Base-by-base conservation (phyloP, 1,284 basidiomycete species). In the Ganoderma multipileum region DNA sequence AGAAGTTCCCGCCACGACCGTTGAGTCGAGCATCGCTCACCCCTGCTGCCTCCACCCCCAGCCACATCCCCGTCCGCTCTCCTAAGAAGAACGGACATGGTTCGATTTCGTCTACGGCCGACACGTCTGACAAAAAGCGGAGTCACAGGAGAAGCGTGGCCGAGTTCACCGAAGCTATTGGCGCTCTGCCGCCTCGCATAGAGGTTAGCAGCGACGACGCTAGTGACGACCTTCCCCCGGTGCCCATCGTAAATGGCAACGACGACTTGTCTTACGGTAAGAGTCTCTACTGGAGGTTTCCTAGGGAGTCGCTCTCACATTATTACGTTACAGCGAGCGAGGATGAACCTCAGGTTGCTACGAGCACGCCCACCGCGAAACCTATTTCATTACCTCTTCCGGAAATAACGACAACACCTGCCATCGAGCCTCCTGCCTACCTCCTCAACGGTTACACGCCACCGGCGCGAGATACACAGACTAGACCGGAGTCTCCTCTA, bases 51-150 rank as follows among this genome's bases (percentile, higher is more conserved):
- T 50, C 50, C 3, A 66, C 61, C 9, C 64, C 65, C 2, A 86
- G 84, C 65, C 80, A 82, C 38, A 85, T 88, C 63, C 86, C 86
- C n/a, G 79, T 86, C 5, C 79, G 81, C 20, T 81, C 84, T 14
- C 79, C 81, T 12, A 65, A 69, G 38, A 76, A 75, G 68, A 66
- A 67, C 11, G 67, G 33, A 11, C 58, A 64, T 8, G 57, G 38
- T 23, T n/a, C 71, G 38, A 61, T 69, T 2, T 33, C 50, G 1
- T 67, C 71, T n/a, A 20, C 47, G 14, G 28, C 60, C 23, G 62
- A 42, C 36, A 58, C 61, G 5, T 65, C 66, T 36, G 71, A 68
- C 61, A 65, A 67, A 52, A 75, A 68, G 68, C 76, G 23, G 66
- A 74, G 79, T 20, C 75, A 81, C 65, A 77, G 76, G 66, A 74